A percentile compares a stretch with the other conserved stretches of the same genome.
These are phyloP conservation scores for Chionographis japonica DNA, from an alignment of 106 monocot species.

Conservation along the genomic window DNA sequence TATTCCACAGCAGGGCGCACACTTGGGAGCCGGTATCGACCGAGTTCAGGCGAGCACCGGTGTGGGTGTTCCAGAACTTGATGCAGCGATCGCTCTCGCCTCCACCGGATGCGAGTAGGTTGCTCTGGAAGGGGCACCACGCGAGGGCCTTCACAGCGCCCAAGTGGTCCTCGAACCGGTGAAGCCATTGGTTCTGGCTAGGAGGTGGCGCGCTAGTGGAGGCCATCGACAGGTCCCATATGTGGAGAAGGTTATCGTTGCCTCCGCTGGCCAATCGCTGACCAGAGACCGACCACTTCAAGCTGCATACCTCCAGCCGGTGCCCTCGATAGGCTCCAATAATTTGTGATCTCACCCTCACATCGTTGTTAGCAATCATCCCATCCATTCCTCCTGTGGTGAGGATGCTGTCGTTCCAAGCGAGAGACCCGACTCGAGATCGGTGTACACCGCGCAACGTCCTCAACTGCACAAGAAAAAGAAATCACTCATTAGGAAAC, in stretches of 20 bases:
- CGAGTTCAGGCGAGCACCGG: constrained; percentile 47
- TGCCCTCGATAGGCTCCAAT: neutral
- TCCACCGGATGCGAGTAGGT: constrained; percentile 53
- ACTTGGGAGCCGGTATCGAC: constrained; percentile 58
- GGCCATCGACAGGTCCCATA: constrained; percentile 20
- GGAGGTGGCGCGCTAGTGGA: constrained; percentile 9
- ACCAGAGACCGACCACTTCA: constrained; percentile 7
- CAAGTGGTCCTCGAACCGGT: constrained; percentile 39
- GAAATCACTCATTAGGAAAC: neutral
- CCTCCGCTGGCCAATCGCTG: constrained; percentile 1
- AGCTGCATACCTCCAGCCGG: neutral
- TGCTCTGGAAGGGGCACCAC: constrained; percentile 66
- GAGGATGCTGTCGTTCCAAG: constrained; percentile 7
- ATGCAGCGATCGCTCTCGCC: constrained; percentile 49
- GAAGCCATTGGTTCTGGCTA: constrained; percentile 32
- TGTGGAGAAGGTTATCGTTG: constrained; percentile 8
- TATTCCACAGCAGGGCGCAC: constrained; percentile 59
- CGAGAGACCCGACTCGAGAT: neutral
- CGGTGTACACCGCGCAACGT: constrained; percentile 5
- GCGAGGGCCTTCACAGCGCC: constrained; percentile 61
- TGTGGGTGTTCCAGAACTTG: constrained; percentile 65
- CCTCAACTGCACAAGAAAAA: constrained; percentile 7
- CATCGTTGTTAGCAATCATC: constrained; percentile 1
- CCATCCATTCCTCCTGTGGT: constrained; percentile 4
- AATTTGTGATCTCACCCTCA: neutral